phyloP scores from a whole-genome alignment of 306 rosid species.

The Canavalia ensiformis region DNA sequence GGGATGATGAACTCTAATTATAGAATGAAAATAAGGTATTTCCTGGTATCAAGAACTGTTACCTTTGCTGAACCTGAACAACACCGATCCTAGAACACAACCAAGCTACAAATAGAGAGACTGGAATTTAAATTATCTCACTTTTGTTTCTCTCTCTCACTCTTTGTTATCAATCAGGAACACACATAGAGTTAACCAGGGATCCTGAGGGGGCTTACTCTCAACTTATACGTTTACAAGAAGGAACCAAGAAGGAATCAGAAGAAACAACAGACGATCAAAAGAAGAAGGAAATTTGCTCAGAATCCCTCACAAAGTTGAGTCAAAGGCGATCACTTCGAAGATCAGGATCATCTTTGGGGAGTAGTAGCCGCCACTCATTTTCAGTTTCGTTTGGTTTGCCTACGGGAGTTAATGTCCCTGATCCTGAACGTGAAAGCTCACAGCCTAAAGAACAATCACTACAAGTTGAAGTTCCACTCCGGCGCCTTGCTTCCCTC shows the following conservation, averaged over 20 bases:
- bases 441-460: conserved; percentile 41
- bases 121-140: neutral
- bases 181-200: conserved; percentile 61
- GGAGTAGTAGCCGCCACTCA: conserved; percentile 71
- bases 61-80: neutral
- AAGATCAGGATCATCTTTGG: conserved; percentile 71
- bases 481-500: conserved; percentile 71
- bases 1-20: neutral
- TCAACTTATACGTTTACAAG: conserved; percentile 78
- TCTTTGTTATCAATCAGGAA: conserved; percentile 59
- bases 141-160: conserved; percentile 8
- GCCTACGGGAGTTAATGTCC: conserved; percentile 59
- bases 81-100: neutral
- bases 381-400: conserved; percentile 66
- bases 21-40: neutral
- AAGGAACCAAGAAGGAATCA: conserved; percentile 58
- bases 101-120: neutral
- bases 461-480: conserved; percentile 56
- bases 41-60: neutral
- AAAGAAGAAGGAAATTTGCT: conserved; percentile 50
- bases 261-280: conserved; percentile 45
- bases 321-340: conserved; percentile 60
- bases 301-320: conserved; percentile 57
- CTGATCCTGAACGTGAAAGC: conserved; percentile 44
- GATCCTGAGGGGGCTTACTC: conserved; percentile 79